Evolutionary conservation across 2,329 filamentous ascomycete species (phyloP), one percentile per base, ranked within the genome.

Genomic region (Aspergillus udagawae): DNA sequence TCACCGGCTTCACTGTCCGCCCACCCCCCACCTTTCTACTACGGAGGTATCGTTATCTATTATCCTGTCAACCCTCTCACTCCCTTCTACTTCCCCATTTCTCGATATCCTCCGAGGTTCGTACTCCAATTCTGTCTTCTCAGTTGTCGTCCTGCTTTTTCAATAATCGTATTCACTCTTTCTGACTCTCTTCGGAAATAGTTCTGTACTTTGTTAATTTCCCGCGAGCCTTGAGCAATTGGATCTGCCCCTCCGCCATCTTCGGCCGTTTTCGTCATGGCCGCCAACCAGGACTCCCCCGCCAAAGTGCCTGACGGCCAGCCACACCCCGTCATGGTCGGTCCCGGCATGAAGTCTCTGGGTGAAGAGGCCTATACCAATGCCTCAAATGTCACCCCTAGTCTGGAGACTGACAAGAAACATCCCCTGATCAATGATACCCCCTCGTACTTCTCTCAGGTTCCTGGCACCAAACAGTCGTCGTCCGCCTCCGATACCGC

Each of bases 281-380:
- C 65, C 57, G 63, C 66, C 53, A 59, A 65, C 49, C 56, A 63
- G 60, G 62, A 60, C 49, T 63, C 61, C 58, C 63, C 65, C 58
- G 57, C 59, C 56, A 52, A 55, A 29, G 59, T 68, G 38, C 65
- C 70, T 53, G 63, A 68, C 28, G 64, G 56, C 49, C 69, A 71
- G 55, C 70, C 67, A 51, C 62, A 72, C 51, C 68, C 69, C 5
- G 63, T 70, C 21, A 56, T 70, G 17, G 66, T 73, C 49, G 68
- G 68, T 7, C 63, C 69, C 20, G 67, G 66, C 6, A 52, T 71
- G 44, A 63, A 65, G 42, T 63, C 64, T 17, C 50, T 70, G 50
- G 64, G 60, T 28, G 59, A 70, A 32, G 63, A 65, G 9, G 66
- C 68, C 7, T 72, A 72, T 54, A 55, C 58, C 21, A 54, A 67